Percentiles rank a stretch among this genome's conserved stretches.
phyloP scores from a whole-genome alignment of 2,329 filamentous ascomycete species.

The Aspergillus aculeatus region DNA sequence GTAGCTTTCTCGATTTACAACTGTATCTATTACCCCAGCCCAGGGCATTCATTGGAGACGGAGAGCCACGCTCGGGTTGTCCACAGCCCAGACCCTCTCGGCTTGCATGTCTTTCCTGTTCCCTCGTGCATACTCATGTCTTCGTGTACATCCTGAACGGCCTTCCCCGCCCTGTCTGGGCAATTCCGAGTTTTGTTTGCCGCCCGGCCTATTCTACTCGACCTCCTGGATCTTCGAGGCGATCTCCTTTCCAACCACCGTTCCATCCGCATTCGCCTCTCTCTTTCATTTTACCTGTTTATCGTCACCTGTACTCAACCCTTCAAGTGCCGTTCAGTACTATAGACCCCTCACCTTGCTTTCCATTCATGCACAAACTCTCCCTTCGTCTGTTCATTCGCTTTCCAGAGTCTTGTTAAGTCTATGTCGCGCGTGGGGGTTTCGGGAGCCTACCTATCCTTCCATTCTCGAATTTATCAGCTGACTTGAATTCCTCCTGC shows the following conservation, averaged over 20 bases:
- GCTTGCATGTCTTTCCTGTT: constrained; percentile 2
- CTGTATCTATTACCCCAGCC: neutral
- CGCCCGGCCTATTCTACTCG: neutral
- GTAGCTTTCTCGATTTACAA: constrained; percentile 36
- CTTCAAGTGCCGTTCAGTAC: too few relatives aligned
- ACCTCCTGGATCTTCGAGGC: neutral
- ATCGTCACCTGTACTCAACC: neutral
- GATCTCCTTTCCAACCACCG: too few relatives aligned
- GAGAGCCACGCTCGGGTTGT: neutral
- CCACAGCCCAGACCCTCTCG: constrained; percentile 5
- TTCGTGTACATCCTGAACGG: neutral
- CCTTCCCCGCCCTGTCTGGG: constrained; percentile 2
- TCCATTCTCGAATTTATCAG: neutral
- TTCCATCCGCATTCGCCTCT: neutral
- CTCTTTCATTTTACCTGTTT: neutral
- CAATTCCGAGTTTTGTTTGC: constrained; percentile 5
- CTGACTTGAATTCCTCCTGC: constrained; percentile 12
- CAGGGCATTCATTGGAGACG: neutral
- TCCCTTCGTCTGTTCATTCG: too few relatives aligned
- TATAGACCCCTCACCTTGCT: too few relatives aligned
- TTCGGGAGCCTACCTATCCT: neutral
- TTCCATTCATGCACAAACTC: too few relatives aligned
- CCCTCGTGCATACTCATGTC: neutral
- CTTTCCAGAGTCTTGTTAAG: too few relatives aligned
- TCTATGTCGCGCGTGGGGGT: too few relatives aligned